Conservation (phyloP, 768 basidiomycete species). For the Russula brevipes region DNA sequence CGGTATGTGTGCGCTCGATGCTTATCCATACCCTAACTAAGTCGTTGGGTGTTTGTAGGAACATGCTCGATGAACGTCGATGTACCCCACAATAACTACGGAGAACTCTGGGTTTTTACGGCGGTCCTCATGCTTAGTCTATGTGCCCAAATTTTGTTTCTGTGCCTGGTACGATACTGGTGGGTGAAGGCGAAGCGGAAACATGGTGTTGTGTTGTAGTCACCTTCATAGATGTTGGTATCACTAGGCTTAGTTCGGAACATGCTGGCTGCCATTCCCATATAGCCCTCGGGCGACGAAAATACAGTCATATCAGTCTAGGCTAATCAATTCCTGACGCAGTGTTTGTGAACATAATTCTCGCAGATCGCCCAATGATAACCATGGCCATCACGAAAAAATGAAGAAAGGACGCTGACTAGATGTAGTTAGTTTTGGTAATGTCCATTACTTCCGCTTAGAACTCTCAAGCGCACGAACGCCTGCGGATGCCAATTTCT, state of each 20-base stretch:
- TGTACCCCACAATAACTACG: slow-evolving; percentile 51
- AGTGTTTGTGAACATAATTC: background rate
- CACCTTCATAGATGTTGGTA: background rate
- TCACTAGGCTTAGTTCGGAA: background rate
- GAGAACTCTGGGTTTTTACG: slow-evolving; percentile 50
- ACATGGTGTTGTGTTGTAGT: slow-evolving; percentile 1
- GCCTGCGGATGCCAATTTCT: slow-evolving; percentile 22
- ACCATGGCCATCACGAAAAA: background rate
- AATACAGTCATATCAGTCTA: background rate
- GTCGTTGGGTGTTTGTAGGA: slow-evolving; percentile 39
- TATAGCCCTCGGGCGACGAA: background rate
- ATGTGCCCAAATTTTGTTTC: slow-evolving; percentile 42
- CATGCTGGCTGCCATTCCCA: background rate
- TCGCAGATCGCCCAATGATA: too few species aligned
- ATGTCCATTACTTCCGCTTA: background rate
- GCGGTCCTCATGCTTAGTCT: slow-evolving; percentile 45
- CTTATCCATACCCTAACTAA: background rate
- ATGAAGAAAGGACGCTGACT: background rate
- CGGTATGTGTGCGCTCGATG: slow-evolving; percentile 37
- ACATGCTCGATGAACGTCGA: slow-evolving; percentile 61
- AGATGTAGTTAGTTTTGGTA: background rate
- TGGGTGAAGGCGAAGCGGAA: slow-evolving; percentile 50
- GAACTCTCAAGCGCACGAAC: slow-evolving; percentile 7
- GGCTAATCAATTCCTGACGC: background rate
- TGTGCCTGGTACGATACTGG: slow-evolving; percentile 55